These are phyloP conservation scores for Cetradonia linearis DNA, from an alignment of 495 filamentous ascomycete species.

Conservation along the genomic window DNA sequence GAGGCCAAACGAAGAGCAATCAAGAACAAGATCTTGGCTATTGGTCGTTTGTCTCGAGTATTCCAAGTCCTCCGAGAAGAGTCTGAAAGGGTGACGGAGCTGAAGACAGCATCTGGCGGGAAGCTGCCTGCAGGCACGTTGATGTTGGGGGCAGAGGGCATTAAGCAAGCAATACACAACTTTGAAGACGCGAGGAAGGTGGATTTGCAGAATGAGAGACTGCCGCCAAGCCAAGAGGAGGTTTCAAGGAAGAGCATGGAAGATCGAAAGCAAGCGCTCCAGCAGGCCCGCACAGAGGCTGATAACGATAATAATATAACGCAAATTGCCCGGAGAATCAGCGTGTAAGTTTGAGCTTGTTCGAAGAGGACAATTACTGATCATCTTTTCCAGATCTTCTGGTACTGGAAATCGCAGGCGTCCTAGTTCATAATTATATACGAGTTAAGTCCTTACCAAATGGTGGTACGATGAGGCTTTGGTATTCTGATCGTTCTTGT, in stretches of 20 bases:
- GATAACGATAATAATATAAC: slow-evolving; percentile 83
- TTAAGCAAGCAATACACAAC: slow-evolving; percentile 95
- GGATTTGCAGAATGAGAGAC: slow-evolving; percentile 88
- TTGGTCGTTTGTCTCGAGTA: slow-evolving; percentile 90
- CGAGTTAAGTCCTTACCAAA: background rate
- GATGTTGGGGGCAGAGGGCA: slow-evolving; percentile 95
- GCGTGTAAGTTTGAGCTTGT: slow-evolving; percentile 65
- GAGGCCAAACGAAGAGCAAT: slow-evolving; percentile 92
- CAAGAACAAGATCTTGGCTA: slow-evolving; percentile 99
- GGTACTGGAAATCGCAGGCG: slow-evolving; percentile 23
- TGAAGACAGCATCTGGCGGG: slow-evolving; percentile 93
- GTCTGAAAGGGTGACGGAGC: slow-evolving; percentile 89
- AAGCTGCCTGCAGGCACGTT: slow-evolving; percentile 89
- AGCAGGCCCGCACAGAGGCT: slow-evolving; percentile 73
- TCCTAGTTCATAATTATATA: slow-evolving; percentile 1
- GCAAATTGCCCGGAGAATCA: slow-evolving; percentile 76
- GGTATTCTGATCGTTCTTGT: background rate
- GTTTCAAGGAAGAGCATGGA: slow-evolving; percentile 69
- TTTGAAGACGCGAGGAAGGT: slow-evolving; percentile 99
- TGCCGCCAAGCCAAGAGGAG: slow-evolving; percentile 89
- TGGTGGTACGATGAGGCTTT: background rate
- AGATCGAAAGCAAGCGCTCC: slow-evolving; percentile 68
- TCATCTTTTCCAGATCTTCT: slow-evolving; percentile 18
- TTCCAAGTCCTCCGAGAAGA: slow-evolving; percentile 98
- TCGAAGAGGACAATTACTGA: slow-evolving; percentile 2